phyloP scores from a whole-genome alignment of 208 protist genomes.

The Crithidia acanthocephali region DNA sequence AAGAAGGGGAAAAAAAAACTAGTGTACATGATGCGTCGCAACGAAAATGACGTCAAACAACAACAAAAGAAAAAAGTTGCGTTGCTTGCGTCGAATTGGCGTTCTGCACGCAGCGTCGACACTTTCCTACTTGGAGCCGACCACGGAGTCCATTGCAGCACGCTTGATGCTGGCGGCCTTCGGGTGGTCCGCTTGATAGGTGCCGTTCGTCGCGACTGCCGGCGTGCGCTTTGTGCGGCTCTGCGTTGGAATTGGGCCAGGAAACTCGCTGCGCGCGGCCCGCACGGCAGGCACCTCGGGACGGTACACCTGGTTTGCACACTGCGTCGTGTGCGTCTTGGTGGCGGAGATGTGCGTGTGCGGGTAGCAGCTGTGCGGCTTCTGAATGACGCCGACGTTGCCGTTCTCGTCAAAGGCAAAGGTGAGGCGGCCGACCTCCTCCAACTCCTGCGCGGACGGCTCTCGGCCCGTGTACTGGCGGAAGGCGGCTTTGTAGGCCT shows the following conservation, averaged over 20 bases:
- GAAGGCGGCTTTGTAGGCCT: constrained; percentile 84
- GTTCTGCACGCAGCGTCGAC: neutral
- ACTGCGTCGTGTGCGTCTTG: constrained; percentile 47
- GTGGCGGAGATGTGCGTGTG: constrained; percentile 77
- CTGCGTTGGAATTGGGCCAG: constrained; percentile 81
- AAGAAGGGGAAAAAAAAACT: constrained; percentile 16
- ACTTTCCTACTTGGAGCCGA: constrained; percentile 33
- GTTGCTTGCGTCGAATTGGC: too few relatives aligned
- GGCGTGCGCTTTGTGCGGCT: constrained; percentile 82
- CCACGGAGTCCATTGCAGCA: constrained; percentile 31
- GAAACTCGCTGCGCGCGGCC: constrained; percentile 74
- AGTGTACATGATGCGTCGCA: too few relatives aligned
- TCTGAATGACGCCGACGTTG: constrained; percentile 77
- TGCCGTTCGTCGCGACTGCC: constrained; percentile 66
- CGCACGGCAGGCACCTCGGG: constrained; percentile 68
- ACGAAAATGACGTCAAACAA: too few relatives aligned
- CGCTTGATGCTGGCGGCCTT: constrained; percentile 40
- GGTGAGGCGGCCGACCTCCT: constrained; percentile 64
- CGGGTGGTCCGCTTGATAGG: constrained; percentile 65
- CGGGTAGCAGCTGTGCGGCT: constrained; percentile 79
- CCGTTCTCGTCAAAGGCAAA: constrained; percentile 83
- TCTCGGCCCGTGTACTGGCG: constrained; percentile 67
- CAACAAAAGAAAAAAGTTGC: too few relatives aligned
- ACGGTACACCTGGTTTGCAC: constrained; percentile 68
- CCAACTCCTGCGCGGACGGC: constrained; percentile 73